A percentile compares a stretch with the other conserved stretches of the same genome.
Evolutionary conservation across 2,329 filamentous ascomycete species (phyloP).

Genomic region (Colletotrichum plurivorum): DNA sequence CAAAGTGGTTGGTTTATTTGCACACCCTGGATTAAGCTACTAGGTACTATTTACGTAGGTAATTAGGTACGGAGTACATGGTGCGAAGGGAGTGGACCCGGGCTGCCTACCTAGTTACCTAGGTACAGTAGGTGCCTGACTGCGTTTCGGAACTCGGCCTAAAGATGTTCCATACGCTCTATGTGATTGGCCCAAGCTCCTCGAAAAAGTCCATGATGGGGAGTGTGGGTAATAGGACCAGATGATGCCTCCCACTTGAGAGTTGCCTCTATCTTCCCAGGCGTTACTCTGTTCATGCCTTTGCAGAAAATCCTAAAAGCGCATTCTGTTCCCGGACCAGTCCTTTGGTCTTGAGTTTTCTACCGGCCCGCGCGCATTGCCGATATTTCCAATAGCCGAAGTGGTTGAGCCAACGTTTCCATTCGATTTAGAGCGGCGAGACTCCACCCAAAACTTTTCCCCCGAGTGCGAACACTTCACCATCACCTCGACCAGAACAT

Average conservation of each 20-base stretch:
- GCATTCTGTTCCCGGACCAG: neutral
- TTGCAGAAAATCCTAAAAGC: neutral
- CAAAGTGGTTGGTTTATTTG: neutral
- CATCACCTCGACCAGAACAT: no score
- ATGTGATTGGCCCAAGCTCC: conserved; percentile 31
- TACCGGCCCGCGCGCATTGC: neutral
- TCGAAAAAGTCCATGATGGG: conserved; percentile 15
- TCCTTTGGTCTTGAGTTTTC: neutral
- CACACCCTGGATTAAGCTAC: neutral
- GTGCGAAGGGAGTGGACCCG: no score
- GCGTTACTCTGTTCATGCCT: neutral
- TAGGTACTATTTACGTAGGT: neutral
- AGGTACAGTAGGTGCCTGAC: no score
- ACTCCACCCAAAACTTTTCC: conserved; percentile 36
- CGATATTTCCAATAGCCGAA: neutral
- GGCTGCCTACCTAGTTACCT: no score
- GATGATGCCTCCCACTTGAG: conserved; percentile 7
- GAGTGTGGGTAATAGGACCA: conserved; percentile 13
- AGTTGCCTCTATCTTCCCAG: neutral
- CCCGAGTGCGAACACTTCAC: conserved; percentile 17
- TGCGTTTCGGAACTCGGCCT: conserved; percentile 8
- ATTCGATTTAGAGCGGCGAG: conserved; percentile 16
- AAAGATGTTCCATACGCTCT: conserved; percentile 12
- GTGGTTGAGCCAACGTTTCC: conserved; percentile 6
- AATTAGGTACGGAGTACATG: no score